Percentiles rank a stretch among this genome's conserved stretches.
phyloP scores from a whole-genome alignment of 176 grass and related monocot species.

The Typha latifolia region DNA sequence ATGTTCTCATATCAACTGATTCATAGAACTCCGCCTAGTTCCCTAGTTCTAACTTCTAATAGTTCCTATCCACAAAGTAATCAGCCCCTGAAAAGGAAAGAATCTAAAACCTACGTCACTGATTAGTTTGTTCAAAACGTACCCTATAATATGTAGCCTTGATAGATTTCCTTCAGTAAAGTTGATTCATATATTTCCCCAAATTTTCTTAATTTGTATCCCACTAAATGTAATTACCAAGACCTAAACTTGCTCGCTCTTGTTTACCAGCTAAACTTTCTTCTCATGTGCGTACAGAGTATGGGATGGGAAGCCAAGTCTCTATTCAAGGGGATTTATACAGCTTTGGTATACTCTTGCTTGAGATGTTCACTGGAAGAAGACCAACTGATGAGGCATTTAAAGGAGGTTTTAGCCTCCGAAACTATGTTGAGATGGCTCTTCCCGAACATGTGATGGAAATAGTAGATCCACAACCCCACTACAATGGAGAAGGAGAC shows the following conservation, averaged over 20 bases:
- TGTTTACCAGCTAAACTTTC: neutral
- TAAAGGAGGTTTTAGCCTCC: slow-evolving; percentile 7
- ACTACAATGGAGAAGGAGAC: neutral
- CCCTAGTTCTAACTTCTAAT: neutral
- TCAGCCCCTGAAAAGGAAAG: neutral
- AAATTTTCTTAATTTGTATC: neutral
- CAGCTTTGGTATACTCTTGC: slow-evolving; percentile 23
- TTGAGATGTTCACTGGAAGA: slow-evolving; percentile 35
- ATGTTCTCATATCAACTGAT: no score
- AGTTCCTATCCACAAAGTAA: neutral
- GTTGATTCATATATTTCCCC: neutral
- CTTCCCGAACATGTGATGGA: neutral
- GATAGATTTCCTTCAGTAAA: neutral
- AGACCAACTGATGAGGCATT: slow-evolving; percentile 23
- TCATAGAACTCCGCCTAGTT: no score
- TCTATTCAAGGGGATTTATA: slow-evolving; percentile 29
- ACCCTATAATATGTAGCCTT: neutral
- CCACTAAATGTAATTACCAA: no score
- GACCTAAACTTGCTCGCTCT: no score
- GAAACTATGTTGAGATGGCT: neutral
- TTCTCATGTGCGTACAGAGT: slow-evolving; percentile 16
- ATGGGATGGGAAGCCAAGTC: slow-evolving; percentile 15
- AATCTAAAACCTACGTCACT: neutral
- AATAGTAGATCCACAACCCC: neutral
- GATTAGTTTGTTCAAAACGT: neutral